Evolutionary conservation across 2,329 filamentous ascomycete species (phyloP).

Genomic region (Curvularia spicifera): DNA sequence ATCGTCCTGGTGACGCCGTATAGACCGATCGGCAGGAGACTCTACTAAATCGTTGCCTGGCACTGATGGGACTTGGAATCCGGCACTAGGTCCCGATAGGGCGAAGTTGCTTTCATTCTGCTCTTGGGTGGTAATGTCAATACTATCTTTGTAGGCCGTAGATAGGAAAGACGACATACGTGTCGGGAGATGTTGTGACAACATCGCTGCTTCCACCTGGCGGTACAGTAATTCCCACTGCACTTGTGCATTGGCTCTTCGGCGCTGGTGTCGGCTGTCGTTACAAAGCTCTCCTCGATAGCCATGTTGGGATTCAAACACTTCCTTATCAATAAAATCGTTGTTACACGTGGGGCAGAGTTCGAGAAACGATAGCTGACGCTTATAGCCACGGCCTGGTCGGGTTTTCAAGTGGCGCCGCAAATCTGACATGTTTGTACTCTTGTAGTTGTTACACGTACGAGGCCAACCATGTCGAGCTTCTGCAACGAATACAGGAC

Average conservation of each 20-base stretch:
- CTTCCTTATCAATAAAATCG: constrained; percentile 9
- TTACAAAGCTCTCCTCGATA: constrained; percentile 2
- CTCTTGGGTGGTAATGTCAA: not conserved
- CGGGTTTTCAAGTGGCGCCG: constrained; percentile 15
- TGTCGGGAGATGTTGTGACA: no score
- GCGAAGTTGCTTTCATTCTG: not conserved
- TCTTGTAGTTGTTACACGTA: not conserved
- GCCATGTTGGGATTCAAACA: constrained; percentile 4
- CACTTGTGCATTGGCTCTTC: not conserved
- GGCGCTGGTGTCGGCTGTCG: not conserved
- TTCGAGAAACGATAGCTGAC: constrained; percentile 16
- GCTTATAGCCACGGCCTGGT: not conserved
- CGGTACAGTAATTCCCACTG: constrained; percentile 2
- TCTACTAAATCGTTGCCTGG: not conserved
- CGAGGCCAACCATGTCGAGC: constrained; percentile 1
- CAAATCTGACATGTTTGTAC: constrained; percentile 13
- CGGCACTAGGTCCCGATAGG: not conserved
- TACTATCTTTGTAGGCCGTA: not conserved
- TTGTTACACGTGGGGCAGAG: constrained; percentile 23
- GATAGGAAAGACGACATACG: not conserved
- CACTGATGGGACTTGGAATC: not conserved
- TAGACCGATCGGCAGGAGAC: not conserved
- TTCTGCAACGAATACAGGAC: constrained; percentile 1
- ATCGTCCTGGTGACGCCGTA: not conserved
- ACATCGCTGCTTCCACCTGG: not conserved